phyloP scores from a whole-genome alignment of 345 rosid genomes.

The Psidium friedrichsthalianum region DNA sequence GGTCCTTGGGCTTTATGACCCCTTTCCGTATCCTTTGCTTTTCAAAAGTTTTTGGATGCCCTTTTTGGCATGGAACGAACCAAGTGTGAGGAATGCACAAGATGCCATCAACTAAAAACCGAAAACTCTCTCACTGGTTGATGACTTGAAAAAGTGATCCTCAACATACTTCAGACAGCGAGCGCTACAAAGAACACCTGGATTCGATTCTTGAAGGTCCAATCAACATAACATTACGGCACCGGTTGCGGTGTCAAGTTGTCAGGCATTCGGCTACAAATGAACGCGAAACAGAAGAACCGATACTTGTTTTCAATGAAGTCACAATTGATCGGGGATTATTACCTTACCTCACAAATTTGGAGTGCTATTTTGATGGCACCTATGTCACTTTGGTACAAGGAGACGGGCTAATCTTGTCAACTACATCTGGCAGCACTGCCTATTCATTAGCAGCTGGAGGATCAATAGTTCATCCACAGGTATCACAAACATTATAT shows the following conservation, averaged over 20 bases:
- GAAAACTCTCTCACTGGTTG: not conserved
- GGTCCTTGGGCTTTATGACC: constrained; percentile 99
- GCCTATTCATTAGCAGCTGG: constrained; percentile 99
- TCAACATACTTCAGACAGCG: constrained; percentile 60
- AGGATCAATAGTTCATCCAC: constrained; percentile 99
- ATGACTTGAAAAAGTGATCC: constrained; percentile 5
- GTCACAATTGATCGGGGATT: constrained; percentile 98
- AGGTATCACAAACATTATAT: constrained; percentile 49
- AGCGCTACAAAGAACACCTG: constrained; percentile 72
- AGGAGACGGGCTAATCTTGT: constrained; percentile 91
- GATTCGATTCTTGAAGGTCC: constrained; percentile 80
- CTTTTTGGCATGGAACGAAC: not conserved
- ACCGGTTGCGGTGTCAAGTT: constrained; percentile 74
- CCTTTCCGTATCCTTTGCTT: constrained; percentile 83
- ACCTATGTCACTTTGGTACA: constrained; percentile 94
- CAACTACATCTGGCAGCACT: constrained; percentile 99
- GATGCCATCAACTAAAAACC: not conserved
- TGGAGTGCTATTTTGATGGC: constrained; percentile 94
- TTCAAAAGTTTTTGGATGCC: not conserved
- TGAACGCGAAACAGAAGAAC: constrained; percentile 69
- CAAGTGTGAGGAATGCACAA: not conserved
- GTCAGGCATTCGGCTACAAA: constrained; percentile 70
- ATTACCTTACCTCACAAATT: constrained; percentile 86
- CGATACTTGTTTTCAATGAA: constrained; percentile 81
- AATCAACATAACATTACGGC: constrained; percentile 82